A percentile compares a stretch with the other conserved stretches of the same genome.
These are phyloP conservation scores for Diaporthe caulivora DNA, from an alignment of 2,329 filamentous ascomycete genomes.

Conservation along the genomic window DNA sequence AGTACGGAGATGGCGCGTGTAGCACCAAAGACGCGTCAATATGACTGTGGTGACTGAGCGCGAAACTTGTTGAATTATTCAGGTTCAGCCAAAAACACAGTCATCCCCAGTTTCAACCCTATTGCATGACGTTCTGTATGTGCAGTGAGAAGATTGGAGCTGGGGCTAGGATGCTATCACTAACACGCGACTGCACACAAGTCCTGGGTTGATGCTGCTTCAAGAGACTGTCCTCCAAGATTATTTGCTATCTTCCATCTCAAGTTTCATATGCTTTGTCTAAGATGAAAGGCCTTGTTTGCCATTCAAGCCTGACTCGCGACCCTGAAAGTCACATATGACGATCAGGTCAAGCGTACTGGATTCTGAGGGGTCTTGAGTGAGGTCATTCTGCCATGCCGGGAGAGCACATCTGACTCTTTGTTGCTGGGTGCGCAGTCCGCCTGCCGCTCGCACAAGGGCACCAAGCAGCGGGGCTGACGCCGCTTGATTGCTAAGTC, in stretches of 20 bases:
- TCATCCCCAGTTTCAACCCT: not conserved
- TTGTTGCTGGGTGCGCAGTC: not conserved
- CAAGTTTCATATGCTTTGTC: not conserved
- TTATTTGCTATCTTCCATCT: not conserved
- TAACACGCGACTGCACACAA: not conserved
- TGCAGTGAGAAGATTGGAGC: not conserved
- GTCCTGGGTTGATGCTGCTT: not conserved
- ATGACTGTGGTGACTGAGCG: not conserved
- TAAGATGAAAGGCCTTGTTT: not conserved
- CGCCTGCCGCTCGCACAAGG: conserved; percentile 26
- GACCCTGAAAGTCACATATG: conserved; percentile 5
- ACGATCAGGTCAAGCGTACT: conserved; percentile 15
- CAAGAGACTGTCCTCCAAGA: too few relatives aligned
- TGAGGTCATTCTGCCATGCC: conserved; percentile 21
- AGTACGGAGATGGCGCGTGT: not conserved
- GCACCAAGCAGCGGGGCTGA: too few relatives aligned
- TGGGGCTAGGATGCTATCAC: not conserved
- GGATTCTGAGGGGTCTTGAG: conserved; percentile 2
- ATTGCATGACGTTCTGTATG: not conserved
- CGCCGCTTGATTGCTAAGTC: conserved; percentile 16
- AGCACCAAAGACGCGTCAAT: conserved; percentile 9
- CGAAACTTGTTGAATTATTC: not conserved
- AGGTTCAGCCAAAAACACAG: not conserved
- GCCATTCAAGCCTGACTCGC: not conserved
- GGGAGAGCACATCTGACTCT: conserved; percentile 31